Percentiles rank a stretch among this genome's conserved stretches.
Conservation (phyloP, 169 alveolate species). For the Plasmodium fragile region DNA sequence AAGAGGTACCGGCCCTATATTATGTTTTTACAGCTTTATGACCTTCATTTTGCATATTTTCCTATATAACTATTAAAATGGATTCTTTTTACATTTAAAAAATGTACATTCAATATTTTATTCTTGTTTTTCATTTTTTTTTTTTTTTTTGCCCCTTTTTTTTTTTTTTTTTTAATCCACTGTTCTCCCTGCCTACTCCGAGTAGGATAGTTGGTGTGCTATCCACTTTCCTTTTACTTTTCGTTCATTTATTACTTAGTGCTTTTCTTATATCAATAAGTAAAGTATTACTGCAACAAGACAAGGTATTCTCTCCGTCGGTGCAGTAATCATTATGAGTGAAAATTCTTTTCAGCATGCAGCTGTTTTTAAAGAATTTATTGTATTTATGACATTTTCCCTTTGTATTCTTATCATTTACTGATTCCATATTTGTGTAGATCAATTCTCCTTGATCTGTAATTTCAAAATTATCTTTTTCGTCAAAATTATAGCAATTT, state of each 20-base stretch:
- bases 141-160: background rate
- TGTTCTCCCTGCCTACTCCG: background rate
- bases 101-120: background rate
- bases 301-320: background rate
- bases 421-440: conserved; percentile 5
- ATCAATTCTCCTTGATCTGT: conserved; percentile 3
- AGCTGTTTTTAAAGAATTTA: background rate
- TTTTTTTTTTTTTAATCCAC: background rate
- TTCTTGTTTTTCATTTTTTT: background rate
- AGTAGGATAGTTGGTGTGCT: background rate
- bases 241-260: conserved; percentile 44
- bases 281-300: conserved; percentile 6
- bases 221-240: background rate
- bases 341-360: conserved; percentile 1
- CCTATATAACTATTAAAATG: background rate
- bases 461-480: background rate
- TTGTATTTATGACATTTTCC: background rate
- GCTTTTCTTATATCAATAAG: conserved; percentile 27
- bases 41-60: background rate
- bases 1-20: background rate
- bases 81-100: background rate
- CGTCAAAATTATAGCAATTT: conserved; percentile 14
- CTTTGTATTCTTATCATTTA: conserved; percentile 23
- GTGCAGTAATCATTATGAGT: background rate
- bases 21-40: background rate